A percentile compares a stretch with the other conserved stretches of the same genome.
Evolutionary conservation across 495 filamentous ascomycete species (phyloP).

Genomic region (Darksidea phi): DNA sequence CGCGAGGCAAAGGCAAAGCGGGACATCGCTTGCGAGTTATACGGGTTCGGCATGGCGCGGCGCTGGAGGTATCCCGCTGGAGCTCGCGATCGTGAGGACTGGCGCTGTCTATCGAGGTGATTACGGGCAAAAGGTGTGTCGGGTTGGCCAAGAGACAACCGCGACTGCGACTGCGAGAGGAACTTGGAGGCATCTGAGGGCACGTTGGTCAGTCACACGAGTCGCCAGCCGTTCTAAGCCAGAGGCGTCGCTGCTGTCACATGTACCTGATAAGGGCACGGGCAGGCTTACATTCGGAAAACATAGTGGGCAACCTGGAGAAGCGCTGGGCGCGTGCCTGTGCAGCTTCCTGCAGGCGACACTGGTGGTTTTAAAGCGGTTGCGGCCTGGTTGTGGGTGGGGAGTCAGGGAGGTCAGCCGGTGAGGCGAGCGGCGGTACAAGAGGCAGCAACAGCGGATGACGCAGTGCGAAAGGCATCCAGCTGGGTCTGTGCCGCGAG

Average conservation of each 20-base stretch:
- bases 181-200: slow-evolving; percentile 89
- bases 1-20: slow-evolving; percentile 77
- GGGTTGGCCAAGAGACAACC: slow-evolving; percentile 64
- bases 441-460: slow-evolving; percentile 16
- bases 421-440: slow-evolving; percentile 17
- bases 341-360: slow-evolving; percentile 22
- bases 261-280: slow-evolving; percentile 32
- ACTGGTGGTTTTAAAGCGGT: slow-evolving; percentile 16
- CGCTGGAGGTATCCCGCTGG: slow-evolving; percentile 55
- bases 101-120: slow-evolving; percentile 49
- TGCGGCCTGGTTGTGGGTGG: slow-evolving; percentile 28
- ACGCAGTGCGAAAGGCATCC: slow-evolving; percentile 3
- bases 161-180: slow-evolving; percentile 94
- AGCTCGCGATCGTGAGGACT: slow-evolving; percentile 48
- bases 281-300: slow-evolving; percentile 84
- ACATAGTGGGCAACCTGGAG: slow-evolving; percentile 60
- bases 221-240: slow-evolving; percentile 27
- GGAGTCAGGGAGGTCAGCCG: slow-evolving; percentile 26
- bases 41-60: slow-evolving; percentile 62
- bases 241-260: slow-evolving; percentile 26
- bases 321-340: slow-evolving; percentile 34
- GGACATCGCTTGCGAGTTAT: slow-evolving; percentile 64
- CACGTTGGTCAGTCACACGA: slow-evolving; percentile 40
- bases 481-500: not conserved
- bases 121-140: slow-evolving; percentile 52